Base-by-base conservation (phyloP, 495 filamentous ascomycete species). In the Penicillium paxilli region DNA sequence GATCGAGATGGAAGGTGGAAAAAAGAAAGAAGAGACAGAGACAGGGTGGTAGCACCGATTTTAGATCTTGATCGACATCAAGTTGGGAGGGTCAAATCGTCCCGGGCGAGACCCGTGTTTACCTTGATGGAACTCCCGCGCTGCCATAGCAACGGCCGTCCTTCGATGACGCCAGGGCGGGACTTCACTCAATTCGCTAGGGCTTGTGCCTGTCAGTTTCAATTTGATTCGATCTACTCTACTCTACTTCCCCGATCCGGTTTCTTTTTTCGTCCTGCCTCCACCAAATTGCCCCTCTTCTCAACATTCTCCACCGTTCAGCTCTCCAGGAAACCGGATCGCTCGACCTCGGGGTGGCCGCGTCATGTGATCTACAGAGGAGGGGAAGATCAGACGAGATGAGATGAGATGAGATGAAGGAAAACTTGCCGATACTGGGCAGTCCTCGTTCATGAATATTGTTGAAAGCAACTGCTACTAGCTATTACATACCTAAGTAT, bases 71-170 rank as follows among this genome's bases (percentile, higher is more conserved):
- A 54, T 55, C 45, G 47, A 49, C 61, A 64, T 64, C 41, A 53
- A 55, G 24, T 41, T 23, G 11, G 53, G 65, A 66, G 60, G 60
- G 50, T 60, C 60, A 64, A 47, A 33, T 49, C 56, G 35, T 38
- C 44, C n/a, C 4, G 30, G 57, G 47, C 55, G 54, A 65, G 56
- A 65, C 47, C 58, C 55, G 60, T 76, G 74, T 78, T 78, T 75
- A 78, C 35, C 35, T 28, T 38, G 35, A 8, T 16, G 16, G 35
- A 38, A 6, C 69, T 44, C 53, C 25, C 25, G 35, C 40, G 70
- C 64, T 78, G 73, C 67, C 69, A 78, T 78, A 66, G 74, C 74
- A 77, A 77, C 72, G 59, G 46, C 48, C 57, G 54, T 35, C 32
- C 50, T 35, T 40, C 47, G 22, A 70, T 72, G 72, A 71, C 72